phyloP scores from a whole-genome alignment of 768 basidiomycete species.

The Lentinula edodes region DNA sequence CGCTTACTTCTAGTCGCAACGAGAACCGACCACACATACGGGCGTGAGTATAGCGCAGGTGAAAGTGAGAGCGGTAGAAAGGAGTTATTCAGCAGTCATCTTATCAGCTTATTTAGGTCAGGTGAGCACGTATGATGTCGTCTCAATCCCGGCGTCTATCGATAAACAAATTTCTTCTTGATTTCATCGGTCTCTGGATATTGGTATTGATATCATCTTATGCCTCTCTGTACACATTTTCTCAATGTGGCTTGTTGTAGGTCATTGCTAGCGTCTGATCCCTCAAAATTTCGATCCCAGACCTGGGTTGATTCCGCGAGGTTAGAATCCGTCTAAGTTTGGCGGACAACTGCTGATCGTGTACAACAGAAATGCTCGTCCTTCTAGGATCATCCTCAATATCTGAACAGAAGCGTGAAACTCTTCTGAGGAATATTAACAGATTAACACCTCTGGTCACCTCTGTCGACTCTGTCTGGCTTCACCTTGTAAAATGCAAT shows the following conservation, averaged over 20 bases:
- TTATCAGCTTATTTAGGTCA: not conserved
- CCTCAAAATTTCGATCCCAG: not conserved
- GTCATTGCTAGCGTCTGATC: not conserved
- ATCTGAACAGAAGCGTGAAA: constrained; percentile 63
- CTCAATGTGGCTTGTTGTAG: not conserved
- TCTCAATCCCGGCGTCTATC: not conserved
- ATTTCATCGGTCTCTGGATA: not conserved
- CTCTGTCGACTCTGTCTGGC: constrained; percentile 76
- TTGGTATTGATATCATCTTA: not conserved
- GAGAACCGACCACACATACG: constrained; percentile 65
- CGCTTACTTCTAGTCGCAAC: constrained; percentile 40
- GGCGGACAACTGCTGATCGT: not conserved
- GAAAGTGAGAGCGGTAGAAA: too few relatives aligned
- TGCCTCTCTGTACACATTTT: not conserved
- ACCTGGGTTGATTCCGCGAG: not conserved
- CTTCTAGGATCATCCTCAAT: constrained; percentile 74
- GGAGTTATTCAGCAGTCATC: too few relatives aligned
- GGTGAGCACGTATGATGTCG: not conserved
- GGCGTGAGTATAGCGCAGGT: too few relatives aligned
- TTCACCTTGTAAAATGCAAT: constrained; percentile 76
- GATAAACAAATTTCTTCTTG: not conserved
- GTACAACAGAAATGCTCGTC: constrained; percentile 54
- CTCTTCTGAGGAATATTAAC: constrained; percentile 59
- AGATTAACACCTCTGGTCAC: constrained; percentile 42
- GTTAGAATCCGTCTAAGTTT: not conserved